These are phyloP conservation scores for Leccinum solheimii DNA, from an alignment of 1,284 basidiomycete species.

Conservation along the genomic window DNA sequence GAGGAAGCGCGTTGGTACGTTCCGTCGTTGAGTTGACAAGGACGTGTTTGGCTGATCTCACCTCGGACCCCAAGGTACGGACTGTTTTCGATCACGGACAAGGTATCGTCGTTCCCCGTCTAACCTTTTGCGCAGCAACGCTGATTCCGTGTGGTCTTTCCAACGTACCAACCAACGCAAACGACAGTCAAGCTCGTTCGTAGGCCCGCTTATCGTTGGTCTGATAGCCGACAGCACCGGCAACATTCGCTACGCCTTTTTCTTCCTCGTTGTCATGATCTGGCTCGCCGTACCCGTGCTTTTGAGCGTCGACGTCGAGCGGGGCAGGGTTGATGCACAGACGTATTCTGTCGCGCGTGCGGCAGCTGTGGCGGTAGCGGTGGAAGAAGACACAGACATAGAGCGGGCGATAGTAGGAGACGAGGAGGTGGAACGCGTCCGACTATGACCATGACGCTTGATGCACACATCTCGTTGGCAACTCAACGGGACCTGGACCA, in stretches of 20 bases:
- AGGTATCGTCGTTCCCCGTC: slow-evolving; percentile 42
- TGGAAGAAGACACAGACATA: neutral
- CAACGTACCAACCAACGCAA: neutral
- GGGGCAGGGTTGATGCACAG: slow-evolving; percentile 66
- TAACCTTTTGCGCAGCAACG: neutral
- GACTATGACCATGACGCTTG: no score
- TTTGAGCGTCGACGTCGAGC: slow-evolving; percentile 63
- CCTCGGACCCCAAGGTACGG: slow-evolving; percentile 47
- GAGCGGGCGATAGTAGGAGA: neutral
- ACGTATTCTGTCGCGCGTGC: slow-evolving; percentile 38
- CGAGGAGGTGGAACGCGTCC: neutral
- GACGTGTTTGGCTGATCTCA: neutral
- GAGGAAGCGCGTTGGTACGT: slow-evolving; percentile 77
- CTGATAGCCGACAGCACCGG: slow-evolving; percentile 83
- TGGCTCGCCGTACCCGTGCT: slow-evolving; percentile 79
- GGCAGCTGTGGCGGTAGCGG: neutral
- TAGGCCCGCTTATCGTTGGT: slow-evolving; percentile 86
- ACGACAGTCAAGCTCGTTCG: slow-evolving; percentile 78
- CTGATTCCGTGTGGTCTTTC: neutral
- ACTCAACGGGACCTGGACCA: neutral
- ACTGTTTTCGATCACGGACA: slow-evolving; percentile 87
- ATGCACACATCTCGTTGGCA: neutral
- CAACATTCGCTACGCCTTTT: slow-evolving; percentile 87
- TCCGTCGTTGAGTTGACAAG: neutral
- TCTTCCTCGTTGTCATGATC: slow-evolving; percentile 82